phyloP scores from a whole-genome alignment of 148 eudicot genomes.

The Vaccinium macrocarpon region DNA sequence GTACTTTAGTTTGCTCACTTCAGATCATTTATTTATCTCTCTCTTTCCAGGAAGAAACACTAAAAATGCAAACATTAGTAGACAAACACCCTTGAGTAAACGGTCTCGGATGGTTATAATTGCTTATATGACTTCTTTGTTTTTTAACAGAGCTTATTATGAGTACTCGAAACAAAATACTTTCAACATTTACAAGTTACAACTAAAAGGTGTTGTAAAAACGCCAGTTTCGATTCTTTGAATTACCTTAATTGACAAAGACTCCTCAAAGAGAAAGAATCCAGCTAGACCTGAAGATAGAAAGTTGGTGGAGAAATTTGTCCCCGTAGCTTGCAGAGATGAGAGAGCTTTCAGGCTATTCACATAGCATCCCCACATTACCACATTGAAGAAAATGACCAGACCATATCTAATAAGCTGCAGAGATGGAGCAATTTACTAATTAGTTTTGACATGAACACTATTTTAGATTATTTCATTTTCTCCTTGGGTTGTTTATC shows the following conservation, averaged over 20 bases:
- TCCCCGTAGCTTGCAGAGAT: conserved; percentile 96
- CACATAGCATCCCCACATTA: conserved; percentile 96
- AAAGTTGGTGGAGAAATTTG: conserved; percentile 88
- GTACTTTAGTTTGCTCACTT: not conserved
- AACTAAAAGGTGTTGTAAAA: not conserved
- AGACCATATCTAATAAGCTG: conserved; percentile 68
- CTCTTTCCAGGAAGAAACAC: too few species aligned
- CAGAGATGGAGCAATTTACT: conserved; percentile 11
- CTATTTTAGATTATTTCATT: not conserved
- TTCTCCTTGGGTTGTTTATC: not conserved
- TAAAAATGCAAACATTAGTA: not conserved
- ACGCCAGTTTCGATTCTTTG: not conserved
- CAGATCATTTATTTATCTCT: not conserved
- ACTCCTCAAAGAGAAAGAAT: conserved; percentile 74
- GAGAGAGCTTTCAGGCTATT: conserved; percentile 92
- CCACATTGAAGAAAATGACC: conserved; percentile 67
- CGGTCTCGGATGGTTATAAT: not conserved
- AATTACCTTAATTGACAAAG: conserved; percentile 66
- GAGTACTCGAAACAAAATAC: not conserved
- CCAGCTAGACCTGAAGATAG: conserved; percentile 92
- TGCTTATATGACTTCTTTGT: not conserved
- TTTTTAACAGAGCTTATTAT: not conserved
- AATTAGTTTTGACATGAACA: conserved; percentile 10
- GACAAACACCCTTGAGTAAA: not conserved
- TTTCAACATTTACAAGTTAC: not conserved